Conservation (phyloP, 345 rosid species). For the Raphanus sativus region DNA sequence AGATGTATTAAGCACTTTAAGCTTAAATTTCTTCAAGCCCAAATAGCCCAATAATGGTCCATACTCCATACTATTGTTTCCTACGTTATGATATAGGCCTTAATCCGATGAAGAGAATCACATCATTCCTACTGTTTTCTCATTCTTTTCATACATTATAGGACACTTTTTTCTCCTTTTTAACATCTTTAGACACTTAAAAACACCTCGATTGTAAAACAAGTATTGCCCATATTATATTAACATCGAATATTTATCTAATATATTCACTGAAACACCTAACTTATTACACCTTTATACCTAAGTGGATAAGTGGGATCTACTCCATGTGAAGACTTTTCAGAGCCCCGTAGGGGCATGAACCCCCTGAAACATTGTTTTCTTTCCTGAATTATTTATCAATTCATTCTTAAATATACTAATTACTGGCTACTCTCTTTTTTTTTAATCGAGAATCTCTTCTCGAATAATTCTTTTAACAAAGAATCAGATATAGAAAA, state of each 20-base stretch:
- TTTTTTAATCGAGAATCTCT: constrained; percentile 25
- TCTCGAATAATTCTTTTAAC: constrained; percentile 22
- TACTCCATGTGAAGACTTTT: constrained; percentile 14
- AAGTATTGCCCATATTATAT: too few species aligned
- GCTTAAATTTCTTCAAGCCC: constrained; percentile 1
- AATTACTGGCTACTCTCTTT: constrained; percentile 8
- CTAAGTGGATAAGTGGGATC: constrained; percentile 33
- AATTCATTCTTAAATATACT: background rate
- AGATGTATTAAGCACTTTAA: background rate
- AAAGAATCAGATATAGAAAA: constrained; percentile 29
- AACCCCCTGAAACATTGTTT: too few species aligned
- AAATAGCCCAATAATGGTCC: background rate
- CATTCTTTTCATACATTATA: too few species aligned
- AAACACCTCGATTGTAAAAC: too few species aligned
- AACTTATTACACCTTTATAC: constrained; percentile 32
- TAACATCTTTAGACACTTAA: too few species aligned
- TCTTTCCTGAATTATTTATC: background rate
- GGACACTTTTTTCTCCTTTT: too few species aligned
- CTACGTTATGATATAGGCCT: background rate
- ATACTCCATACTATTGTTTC: background rate
- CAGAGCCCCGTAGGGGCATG: constrained; percentile 15
- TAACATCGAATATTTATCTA: background rate
- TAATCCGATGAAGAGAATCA: background rate
- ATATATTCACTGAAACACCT: background rate
- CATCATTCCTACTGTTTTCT: background rate